A percentile compares a stretch with the other conserved stretches of the same genome.
These are phyloP conservation scores for Monilinia aucupariae DNA, from an alignment of 2,329 filamentous ascomycete genomes.

Conservation along the genomic window DNA sequence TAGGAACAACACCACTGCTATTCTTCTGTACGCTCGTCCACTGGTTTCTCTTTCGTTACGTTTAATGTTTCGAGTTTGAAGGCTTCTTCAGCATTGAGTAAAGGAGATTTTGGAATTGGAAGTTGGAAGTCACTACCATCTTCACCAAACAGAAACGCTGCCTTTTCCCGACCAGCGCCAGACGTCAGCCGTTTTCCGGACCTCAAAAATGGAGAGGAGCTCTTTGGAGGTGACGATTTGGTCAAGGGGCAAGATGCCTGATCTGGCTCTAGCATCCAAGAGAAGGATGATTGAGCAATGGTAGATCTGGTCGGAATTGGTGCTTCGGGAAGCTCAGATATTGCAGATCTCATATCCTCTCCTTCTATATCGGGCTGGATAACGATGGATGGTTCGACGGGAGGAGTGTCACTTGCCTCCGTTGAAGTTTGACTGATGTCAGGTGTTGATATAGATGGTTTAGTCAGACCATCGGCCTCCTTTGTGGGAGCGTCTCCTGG, in stretches of 20 bases:
- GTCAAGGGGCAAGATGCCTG: slow-evolving; percentile 20
- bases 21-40: slow-evolving; percentile 1
- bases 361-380: neutral
- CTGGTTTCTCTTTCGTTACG: slow-evolving; percentile 21
- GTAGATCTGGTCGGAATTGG: slow-evolving; percentile 58
- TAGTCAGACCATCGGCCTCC: neutral
- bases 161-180: slow-evolving; percentile 32
- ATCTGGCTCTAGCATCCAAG: slow-evolving; percentile 66
- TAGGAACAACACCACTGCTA: neutral
- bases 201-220: slow-evolving; percentile 31
- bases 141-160: slow-evolving; percentile 36
- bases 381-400: neutral
- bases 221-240: slow-evolving; percentile 28
- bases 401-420: neutral
- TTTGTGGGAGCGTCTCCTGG: neutral
- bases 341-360: slow-evolving; percentile 17
- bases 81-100: slow-evolving; percentile 28
- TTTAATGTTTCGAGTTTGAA: slow-evolving; percentile 32
- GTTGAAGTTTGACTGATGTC: neutral
- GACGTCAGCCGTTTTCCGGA: slow-evolving; percentile 28
- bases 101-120: slow-evolving; percentile 14
- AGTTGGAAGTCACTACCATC: slow-evolving; percentile 25
- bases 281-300: slow-evolving; percentile 69
- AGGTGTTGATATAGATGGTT: neutral
- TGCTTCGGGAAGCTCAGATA: slow-evolving; percentile 29